phyloP scores from a whole-genome alignment of 2,329 filamentous ascomycete species.

The Colletotrichum sp. region DNA sequence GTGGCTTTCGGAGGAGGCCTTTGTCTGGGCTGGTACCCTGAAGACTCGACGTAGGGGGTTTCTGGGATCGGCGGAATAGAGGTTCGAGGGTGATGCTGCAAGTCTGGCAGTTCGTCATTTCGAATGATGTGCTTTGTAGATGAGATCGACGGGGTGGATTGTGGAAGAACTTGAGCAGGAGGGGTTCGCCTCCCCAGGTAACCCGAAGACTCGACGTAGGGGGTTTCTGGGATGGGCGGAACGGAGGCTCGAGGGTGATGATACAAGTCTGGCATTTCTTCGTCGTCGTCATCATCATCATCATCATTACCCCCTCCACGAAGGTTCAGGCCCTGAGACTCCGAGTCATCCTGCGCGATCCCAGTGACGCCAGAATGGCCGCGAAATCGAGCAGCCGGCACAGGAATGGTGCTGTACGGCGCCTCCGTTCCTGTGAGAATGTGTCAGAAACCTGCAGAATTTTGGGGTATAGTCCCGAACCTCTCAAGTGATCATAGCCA shows the following conservation, averaged over 20 bases:
- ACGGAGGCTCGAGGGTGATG: not conserved
- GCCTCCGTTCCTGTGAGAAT: slow-evolving; percentile 20
- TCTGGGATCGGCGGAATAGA: not conserved
- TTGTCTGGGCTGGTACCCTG: not conserved
- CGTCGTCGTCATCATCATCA: not conserved
- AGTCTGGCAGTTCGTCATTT: not conserved
- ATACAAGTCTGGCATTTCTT: not conserved
- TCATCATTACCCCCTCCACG: slow-evolving; percentile 6
- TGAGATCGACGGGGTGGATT: not conserved
- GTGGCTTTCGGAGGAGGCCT: not conserved
- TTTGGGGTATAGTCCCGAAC: not conserved
- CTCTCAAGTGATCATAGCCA: slow-evolving; percentile 27
- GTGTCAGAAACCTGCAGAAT: not conserved
- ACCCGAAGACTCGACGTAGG: not conserved
- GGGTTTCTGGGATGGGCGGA: not conserved
- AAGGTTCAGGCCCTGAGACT: not conserved
- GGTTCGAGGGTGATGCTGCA: not conserved
- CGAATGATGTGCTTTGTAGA: not conserved
- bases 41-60: not conserved
- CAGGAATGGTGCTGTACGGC: slow-evolving; percentile 2
- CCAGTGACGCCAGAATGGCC: not conserved
- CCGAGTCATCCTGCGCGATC: not conserved
- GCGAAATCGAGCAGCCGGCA: slow-evolving; percentile 1
- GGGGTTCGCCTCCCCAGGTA: not conserved
- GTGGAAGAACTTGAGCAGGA: not conserved